These are phyloP conservation scores for Ceratobasidium theobromae DNA, from an alignment of 1,284 basidiomycete species.

Conservation along the genomic window DNA sequence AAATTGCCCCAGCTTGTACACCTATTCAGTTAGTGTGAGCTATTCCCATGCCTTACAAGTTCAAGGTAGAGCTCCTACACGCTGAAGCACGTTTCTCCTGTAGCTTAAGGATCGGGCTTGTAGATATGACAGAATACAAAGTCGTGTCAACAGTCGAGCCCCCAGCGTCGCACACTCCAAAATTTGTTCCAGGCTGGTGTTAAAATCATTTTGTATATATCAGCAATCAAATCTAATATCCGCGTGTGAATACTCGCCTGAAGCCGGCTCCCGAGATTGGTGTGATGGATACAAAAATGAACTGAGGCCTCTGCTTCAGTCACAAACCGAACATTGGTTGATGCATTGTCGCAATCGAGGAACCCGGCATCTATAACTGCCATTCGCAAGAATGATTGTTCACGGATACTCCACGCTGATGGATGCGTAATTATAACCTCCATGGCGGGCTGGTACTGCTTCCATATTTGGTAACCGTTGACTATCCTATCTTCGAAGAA, in stretches of 20 bases:
- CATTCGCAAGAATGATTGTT: constrained; percentile 32
- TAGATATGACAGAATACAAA: constrained; percentile 28
- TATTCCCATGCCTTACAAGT: neutral
- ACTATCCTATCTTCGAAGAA: constrained; percentile 24
- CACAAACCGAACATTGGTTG: constrained; percentile 27
- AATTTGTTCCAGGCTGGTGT: constrained; percentile 11
- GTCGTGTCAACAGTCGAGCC: constrained; percentile 37
- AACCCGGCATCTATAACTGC: constrained; percentile 31
- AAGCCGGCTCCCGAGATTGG: constrained; percentile 1
- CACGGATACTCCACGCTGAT: constrained; percentile 31
- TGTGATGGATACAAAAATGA: constrained; percentile 32
- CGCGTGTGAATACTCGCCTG: neutral
- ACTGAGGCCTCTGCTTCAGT: constrained; percentile 36
- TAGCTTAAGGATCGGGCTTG: constrained; percentile 21
- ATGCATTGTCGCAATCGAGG: neutral
- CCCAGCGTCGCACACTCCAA: constrained; percentile 36
- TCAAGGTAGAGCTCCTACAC: neutral
- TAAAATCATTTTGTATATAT: neutral
- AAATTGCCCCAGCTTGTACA: constrained; percentile 33
- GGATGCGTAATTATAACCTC: constrained; percentile 34
- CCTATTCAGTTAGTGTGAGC: neutral
- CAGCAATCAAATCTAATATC: neutral
- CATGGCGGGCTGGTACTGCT: neutral
- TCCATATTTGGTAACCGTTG: constrained; percentile 26
- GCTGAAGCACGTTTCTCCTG: constrained; percentile 24